phyloP scores from a whole-genome alignment of 2,329 filamentous ascomycete species.

The Aspergillus fructus region DNA sequence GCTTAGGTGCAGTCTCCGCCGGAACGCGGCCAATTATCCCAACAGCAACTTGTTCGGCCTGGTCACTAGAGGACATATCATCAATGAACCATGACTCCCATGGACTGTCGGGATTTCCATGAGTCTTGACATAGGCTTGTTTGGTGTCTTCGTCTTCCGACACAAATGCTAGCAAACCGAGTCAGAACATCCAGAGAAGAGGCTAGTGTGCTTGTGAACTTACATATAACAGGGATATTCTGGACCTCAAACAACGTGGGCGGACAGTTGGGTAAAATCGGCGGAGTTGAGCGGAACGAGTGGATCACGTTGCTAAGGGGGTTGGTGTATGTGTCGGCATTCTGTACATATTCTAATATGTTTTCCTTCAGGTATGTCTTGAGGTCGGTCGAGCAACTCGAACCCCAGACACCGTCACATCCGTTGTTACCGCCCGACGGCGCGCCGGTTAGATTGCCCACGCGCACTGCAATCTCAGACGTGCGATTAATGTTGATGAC shows the following conservation, averaged over 20 bases:
- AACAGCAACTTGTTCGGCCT: conserved; percentile 38
- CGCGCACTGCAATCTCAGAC: conserved; percentile 35
- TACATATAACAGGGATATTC: conserved; percentile 34
- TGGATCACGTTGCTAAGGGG: conserved; percentile 31
- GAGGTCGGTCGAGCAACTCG: conserved; percentile 31
- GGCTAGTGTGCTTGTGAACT: conserved; percentile 7
- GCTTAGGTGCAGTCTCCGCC: conserved; percentile 22
- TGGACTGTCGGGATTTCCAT: conserved; percentile 28
- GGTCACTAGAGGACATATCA: conserved; percentile 30
- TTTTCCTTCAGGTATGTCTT: conserved; percentile 26
- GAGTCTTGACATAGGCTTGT: conserved; percentile 28
- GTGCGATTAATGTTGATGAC: conserved; percentile 34
- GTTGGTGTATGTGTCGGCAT: conserved; percentile 27
- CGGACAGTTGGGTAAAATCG: conserved; percentile 28
- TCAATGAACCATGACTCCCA: conserved; percentile 41
- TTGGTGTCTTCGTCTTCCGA: conserved; percentile 28
- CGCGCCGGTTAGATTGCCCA: conserved; percentile 38
- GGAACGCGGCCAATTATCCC: conserved; percentile 38
- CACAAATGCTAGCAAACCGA: conserved; percentile 28
- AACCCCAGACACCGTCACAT: conserved; percentile 39
- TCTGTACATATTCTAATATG: conserved; percentile 22
- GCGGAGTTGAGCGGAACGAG: conserved; percentile 26
- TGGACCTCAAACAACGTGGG: conserved; percentile 34
- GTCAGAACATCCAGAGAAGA: conserved; percentile 1
- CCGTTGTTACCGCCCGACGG: conserved; percentile 36